phyloP scores from a whole-genome alignment of 345 rosid genomes.

The Gossypium bickii region DNA sequence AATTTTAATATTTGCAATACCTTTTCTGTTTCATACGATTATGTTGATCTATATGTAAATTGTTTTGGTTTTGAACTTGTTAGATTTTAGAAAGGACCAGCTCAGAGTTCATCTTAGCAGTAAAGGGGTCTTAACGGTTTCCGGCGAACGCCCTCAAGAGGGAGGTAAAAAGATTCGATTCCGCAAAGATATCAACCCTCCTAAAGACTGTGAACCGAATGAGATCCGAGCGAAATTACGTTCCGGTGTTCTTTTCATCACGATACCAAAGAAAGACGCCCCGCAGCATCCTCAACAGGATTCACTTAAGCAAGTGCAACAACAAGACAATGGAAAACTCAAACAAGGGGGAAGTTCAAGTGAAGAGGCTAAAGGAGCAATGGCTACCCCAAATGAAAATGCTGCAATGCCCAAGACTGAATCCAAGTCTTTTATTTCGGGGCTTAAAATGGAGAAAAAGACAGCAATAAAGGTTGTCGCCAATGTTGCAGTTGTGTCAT shows the following conservation, averaged over 20 bases:
- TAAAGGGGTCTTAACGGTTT: constrained; percentile 36
- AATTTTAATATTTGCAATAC: no score
- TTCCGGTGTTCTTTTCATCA: constrained; percentile 33
- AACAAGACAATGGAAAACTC: neutral
- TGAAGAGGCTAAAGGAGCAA: neutral
- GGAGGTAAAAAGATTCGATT: constrained; percentile 34
- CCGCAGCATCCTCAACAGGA: neutral
- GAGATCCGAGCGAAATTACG: constrained; percentile 44
- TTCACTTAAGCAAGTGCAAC: neutral
- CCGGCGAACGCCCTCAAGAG: constrained; percentile 33
- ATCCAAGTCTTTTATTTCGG: neutral
- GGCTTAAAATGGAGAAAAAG: constrained; percentile 2
- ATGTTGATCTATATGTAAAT: neutral
- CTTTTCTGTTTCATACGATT: neutral
- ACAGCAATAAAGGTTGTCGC: constrained; percentile 3
- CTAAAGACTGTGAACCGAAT: constrained; percentile 26
- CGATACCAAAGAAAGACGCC: constrained; percentile 29
- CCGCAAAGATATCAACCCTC: constrained; percentile 32
- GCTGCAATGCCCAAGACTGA: neutral
- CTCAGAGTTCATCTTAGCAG: constrained; percentile 38
- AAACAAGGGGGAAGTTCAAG: neutral
- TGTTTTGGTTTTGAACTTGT: neutral
- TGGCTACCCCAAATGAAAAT: neutral
- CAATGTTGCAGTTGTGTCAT: neutral
- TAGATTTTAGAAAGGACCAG: constrained; percentile 52